Percentiles rank a stretch among this genome's conserved stretches.
phyloP scores from a whole-genome alignment of 2,329 filamentous ascomycete species.

The Verticillium isaacii region DNA sequence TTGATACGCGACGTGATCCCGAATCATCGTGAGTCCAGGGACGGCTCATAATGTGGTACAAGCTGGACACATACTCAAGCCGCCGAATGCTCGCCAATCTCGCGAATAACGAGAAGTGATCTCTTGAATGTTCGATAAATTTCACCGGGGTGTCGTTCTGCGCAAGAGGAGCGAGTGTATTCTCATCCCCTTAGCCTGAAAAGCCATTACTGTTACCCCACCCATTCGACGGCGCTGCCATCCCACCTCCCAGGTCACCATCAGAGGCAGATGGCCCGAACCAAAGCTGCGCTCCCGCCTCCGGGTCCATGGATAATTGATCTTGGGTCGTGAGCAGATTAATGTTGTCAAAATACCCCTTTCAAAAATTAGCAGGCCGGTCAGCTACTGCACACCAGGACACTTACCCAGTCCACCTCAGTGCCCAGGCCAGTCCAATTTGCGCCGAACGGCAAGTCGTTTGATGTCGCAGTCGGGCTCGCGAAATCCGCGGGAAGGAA shows the following conservation, averaged over 20 bases:
- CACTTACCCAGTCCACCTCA: constrained; percentile 34
- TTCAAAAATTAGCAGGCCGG: background rate
- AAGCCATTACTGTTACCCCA: background rate
- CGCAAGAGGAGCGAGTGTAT: background rate
- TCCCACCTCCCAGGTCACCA: background rate
- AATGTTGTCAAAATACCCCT: background rate
- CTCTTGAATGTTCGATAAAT: too few species aligned
- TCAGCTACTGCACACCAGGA: background rate
- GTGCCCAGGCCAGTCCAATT: constrained; percentile 27
- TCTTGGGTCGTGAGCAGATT: background rate
- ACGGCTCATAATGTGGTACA: too few species aligned
- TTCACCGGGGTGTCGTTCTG: background rate
- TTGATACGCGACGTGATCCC: background rate
- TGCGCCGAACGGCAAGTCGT: constrained; percentile 24
- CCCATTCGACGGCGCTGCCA: background rate
- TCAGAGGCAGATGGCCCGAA: background rate
- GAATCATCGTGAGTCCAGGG: background rate
- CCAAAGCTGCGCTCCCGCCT: background rate
- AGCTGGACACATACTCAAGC: too few species aligned
- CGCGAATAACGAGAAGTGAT: too few species aligned
- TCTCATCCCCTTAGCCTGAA: background rate
- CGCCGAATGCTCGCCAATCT: too few species aligned
- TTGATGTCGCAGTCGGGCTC: constrained; percentile 11
- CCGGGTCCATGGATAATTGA: background rate
- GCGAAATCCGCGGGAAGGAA: constrained; percentile 8